phyloP scores from a whole-genome alignment of 148 eudicot genomes.

The Polygonum maritimum region DNA sequence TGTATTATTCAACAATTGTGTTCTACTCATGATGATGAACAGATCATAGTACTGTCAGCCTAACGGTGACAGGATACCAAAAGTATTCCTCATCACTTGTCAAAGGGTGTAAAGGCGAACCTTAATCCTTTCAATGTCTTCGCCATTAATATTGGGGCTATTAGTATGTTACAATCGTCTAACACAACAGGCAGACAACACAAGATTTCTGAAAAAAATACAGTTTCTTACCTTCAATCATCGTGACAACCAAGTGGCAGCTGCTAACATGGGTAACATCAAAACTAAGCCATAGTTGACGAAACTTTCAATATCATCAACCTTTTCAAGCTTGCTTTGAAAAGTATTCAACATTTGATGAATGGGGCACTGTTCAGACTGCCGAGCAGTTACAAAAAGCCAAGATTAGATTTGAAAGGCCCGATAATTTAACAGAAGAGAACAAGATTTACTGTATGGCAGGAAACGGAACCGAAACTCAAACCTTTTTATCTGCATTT shows the following conservation, averaged over 20 bases:
- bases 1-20: too few species aligned
- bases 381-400: slow-evolving; percentile 9
- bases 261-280: slow-evolving; percentile 50
- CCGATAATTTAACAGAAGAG: background rate
- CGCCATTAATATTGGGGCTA: background rate
- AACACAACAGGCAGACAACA: background rate
- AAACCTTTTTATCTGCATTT: slow-evolving; percentile 28
- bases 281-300: slow-evolving; percentile 61
- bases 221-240: slow-evolving; percentile 16
- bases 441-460: background rate
- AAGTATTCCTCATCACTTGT: too few species aligned
- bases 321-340: slow-evolving; percentile 34
- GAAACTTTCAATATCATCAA: slow-evolving; percentile 38
- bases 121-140: background rate
- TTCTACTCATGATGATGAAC: background rate
- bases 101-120: background rate
- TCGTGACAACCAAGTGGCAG: slow-evolving; percentile 56
- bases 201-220: background rate
- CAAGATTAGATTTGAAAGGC: background rate
- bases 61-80: background rate
- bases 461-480: slow-evolving; percentile 8
- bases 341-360: slow-evolving; percentile 33
- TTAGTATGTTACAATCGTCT: background rate
- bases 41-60: background rate
- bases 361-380: slow-evolving; percentile 56